These are phyloP conservation scores for Exophiala xenobiotica DNA, from an alignment of 2,329 filamentous ascomycete species.

Conservation along the genomic window DNA sequence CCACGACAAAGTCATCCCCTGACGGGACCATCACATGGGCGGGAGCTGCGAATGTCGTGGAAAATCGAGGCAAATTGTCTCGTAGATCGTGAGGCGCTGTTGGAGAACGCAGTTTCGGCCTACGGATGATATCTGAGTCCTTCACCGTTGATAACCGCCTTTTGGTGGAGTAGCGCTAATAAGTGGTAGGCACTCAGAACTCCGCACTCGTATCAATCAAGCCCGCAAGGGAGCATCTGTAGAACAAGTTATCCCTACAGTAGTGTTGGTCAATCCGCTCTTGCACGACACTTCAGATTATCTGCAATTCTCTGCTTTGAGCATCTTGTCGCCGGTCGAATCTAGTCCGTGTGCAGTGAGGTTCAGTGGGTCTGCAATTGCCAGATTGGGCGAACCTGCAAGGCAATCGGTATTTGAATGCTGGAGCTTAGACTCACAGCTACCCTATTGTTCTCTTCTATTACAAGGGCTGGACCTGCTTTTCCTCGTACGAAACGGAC, in stretches of 20 bases:
- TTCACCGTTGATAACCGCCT: no score
- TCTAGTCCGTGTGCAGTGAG: not conserved
- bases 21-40: constrained; percentile 40
- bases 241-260: no score
- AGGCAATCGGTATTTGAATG: constrained; percentile 15
- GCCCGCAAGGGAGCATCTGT: no score
- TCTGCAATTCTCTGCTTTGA: no score
- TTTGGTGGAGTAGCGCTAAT: no score
- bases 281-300: no score
- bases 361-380: constrained; percentile 3
- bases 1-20: constrained; percentile 44
- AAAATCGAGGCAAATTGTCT: constrained; percentile 13
- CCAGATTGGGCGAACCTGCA: not conserved
- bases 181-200: no score
- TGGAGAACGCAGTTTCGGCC: constrained; percentile 31
- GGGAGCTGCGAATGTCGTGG: not conserved
- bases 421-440: constrained; percentile 15
- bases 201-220: no score
- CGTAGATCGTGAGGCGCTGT: constrained; percentile 42
- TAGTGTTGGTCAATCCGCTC: no score
- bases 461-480: constrained; percentile 26
- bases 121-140: no score
- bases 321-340: no score
- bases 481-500: constrained; percentile 11
- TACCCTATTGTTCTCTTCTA: constrained; percentile 21